phyloP scores from a whole-genome alignment of 805 yeast genomes.

The Lachancea sp. region DNA sequence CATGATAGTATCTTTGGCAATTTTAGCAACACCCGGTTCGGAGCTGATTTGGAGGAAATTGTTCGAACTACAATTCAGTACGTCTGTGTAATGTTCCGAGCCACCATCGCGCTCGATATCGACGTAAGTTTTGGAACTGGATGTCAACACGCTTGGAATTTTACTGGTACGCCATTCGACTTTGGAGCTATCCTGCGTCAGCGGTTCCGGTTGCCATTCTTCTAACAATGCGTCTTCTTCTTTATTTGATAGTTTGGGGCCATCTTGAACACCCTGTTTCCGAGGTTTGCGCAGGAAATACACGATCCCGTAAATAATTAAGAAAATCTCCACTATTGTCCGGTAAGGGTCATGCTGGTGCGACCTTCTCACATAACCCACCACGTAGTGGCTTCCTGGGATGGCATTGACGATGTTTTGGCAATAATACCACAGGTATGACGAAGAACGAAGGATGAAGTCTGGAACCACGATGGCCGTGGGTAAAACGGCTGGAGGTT shows the following conservation, averaged over 20 bases:
- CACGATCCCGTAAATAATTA: slow-evolving; percentile 74
- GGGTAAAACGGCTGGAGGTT: slow-evolving; percentile 24
- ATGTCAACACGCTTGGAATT: slow-evolving; percentile 58
- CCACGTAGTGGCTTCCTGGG: slow-evolving; percentile 34
- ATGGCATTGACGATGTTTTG: slow-evolving; percentile 13
- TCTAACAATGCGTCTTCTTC: slow-evolving; percentile 80
- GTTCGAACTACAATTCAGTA: slow-evolving; percentile 61
- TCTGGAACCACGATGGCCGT: slow-evolving; percentile 28
- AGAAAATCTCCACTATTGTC: slow-evolving; percentile 68
- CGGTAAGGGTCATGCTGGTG: slow-evolving; percentile 92
- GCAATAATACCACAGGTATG: slow-evolving; percentile 23
- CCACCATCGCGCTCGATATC: slow-evolving; percentile 26
- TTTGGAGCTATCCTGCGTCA: slow-evolving; percentile 48
- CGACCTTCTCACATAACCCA: slow-evolving; percentile 74
- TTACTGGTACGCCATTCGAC: slow-evolving; percentile 60
- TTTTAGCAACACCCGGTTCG: slow-evolving; percentile 40
- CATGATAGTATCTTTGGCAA: slow-evolving; percentile 52
- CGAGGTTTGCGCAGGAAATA: slow-evolving; percentile 68
- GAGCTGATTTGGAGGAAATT: slow-evolving; percentile 65
- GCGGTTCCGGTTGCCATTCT: slow-evolving; percentile 90
- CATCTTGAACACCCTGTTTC: slow-evolving; percentile 67
- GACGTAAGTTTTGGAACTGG: slow-evolving; percentile 37
- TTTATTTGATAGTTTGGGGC: slow-evolving; percentile 49
- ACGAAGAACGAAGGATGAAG: slow-evolving; percentile 20
- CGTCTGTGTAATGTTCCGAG: slow-evolving; percentile 29